Base-by-base conservation (phyloP, 1,284 basidiomycete species). In the Neotropicomus parvogracilis region DNA sequence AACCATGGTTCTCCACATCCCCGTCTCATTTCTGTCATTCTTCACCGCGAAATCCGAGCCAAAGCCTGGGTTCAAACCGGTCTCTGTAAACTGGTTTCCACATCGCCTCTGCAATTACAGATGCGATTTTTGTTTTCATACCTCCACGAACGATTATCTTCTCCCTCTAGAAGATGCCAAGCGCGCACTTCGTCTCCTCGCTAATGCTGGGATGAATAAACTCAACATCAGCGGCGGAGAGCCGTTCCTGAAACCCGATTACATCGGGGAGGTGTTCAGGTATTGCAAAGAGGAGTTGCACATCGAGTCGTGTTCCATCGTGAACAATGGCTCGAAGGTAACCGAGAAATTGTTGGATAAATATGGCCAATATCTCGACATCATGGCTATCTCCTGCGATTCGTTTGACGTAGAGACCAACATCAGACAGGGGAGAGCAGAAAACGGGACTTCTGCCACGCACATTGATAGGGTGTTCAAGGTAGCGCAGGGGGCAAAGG, bases 161-260 rank as follows among this genome's bases (percentile, higher is more conserved):
- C 61, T 72, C 6, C 64, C 65, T 0, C 17, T 71, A 3, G 66
- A 71, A 2, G 63, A 72, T 12, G 70, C 67, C 3, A 72, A 71
- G 39, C 52, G 54, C 2, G 72, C 62, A 0, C 65, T 74, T 10
- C 61, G 68, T 9, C 48, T 73, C 27, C 67, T 74, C 2, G 62
- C 48, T 1, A 56, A 66, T 3, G 63, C 64, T 0, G 71, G 72
- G 0, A 74, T 74, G 71, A 61, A 57, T 44, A 74, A 74, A 40
- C 56, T 74, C n/a, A 72, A 74, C 48, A 72, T 72, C 46, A 67
- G 65, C 40, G 72, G 72, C 2, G 72, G 72, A 0, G 71, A 74
- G 35, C 72, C 72, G 0, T 71, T 73, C 46, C 64, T 74, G 9
- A 57, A 72, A 37, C 60, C 72, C 1, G 48, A 54, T 0, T 71